These are phyloP conservation scores for Irpex rosettiformis DNA, from an alignment of 1,284 basidiomycete genomes.

Conservation along the genomic window DNA sequence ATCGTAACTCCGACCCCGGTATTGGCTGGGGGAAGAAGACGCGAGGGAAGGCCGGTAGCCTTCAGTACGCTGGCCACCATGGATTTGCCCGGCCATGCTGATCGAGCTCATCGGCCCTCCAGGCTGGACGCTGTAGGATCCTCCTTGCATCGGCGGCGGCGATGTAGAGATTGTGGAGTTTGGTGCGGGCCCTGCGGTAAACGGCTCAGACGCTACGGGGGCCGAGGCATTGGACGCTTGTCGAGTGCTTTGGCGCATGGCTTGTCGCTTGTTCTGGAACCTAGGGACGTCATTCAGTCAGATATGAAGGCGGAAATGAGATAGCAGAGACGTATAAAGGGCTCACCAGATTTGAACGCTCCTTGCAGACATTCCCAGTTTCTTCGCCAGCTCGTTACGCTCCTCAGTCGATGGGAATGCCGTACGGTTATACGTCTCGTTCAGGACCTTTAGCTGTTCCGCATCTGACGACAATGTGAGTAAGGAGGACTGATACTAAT, in stretches of 20 bases:
- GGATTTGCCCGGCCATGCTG: conserved; percentile 11
- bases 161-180: conserved; percentile 5
- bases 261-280: conserved; percentile 85
- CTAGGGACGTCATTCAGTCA: conserved; percentile 31
- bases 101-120: conserved; percentile 7
- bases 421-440: conserved; percentile 74
- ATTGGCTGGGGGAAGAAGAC: conserved; percentile 14
- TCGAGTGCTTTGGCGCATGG: conserved; percentile 71
- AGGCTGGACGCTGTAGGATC: conserved; percentile 9
- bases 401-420: conserved; percentile 85
- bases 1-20: conserved; percentile 12
- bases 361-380: conserved; percentile 76
- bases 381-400: conserved; percentile 68
- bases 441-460: conserved; percentile 72
- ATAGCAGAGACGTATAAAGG: conserved; percentile 5
- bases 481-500: not conserved
- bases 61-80: conserved; percentile 8
- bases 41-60: conserved; percentile 9
- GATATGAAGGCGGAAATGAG: conserved; percentile 14
- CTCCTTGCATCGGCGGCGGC: conserved; percentile 5
- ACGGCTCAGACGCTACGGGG: conserved; percentile 16
- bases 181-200: conserved; percentile 14
- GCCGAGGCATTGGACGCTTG: conserved; percentile 45
- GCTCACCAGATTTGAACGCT: conserved; percentile 83
- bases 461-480: conserved; percentile 40